Evolutionary conservation across 2,329 filamentous ascomycete species (phyloP).

Genomic region (Phaeoacremonium minimum): DNA sequence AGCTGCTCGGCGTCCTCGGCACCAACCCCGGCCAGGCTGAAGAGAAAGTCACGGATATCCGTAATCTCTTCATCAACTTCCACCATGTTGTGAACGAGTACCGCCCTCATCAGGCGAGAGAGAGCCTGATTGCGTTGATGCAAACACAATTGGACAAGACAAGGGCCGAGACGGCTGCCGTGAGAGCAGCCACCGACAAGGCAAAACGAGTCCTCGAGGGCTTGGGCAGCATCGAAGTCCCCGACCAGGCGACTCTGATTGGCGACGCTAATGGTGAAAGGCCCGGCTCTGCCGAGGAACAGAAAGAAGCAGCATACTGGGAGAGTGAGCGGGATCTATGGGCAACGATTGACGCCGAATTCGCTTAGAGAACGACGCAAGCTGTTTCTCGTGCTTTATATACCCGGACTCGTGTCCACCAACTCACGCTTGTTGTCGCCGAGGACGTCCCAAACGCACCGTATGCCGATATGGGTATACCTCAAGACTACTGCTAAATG

Average conservation of each 20-base stretch:
- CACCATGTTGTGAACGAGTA: constrained; percentile 94
- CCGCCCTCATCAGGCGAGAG: constrained; percentile 84
- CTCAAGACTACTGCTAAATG: no score
- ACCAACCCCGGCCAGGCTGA: constrained; percentile 59
- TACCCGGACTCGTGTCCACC: no score
- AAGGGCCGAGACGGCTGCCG: constrained; percentile 66
- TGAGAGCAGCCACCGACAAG: constrained; percentile 64
- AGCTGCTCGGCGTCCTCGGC: constrained; percentile 69
- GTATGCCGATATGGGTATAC: no score
- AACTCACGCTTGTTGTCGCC: no score
- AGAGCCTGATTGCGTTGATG: constrained; percentile 83
- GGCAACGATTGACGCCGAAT: neutral
- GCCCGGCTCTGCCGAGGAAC: constrained; percentile 16
- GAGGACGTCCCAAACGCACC: no score
- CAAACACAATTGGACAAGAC: constrained; percentile 74
- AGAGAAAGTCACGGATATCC: constrained; percentile 72
- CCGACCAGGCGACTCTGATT: constrained; percentile 8
- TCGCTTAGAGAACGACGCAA: no score
- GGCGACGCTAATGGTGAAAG: constrained; percentile 9
- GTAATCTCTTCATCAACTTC: constrained; percentile 83
- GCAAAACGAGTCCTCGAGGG: constrained; percentile 70
- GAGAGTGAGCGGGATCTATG: neutral
- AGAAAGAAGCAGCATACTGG: constrained; percentile 8
- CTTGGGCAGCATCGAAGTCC: constrained; percentile 49
- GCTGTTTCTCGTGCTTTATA: no score